Percentiles rank a stretch among this genome's conserved stretches.
phyloP scores from a whole-genome alignment of 1,139 yeast species.

The Yamadazyma taylorii region DNA sequence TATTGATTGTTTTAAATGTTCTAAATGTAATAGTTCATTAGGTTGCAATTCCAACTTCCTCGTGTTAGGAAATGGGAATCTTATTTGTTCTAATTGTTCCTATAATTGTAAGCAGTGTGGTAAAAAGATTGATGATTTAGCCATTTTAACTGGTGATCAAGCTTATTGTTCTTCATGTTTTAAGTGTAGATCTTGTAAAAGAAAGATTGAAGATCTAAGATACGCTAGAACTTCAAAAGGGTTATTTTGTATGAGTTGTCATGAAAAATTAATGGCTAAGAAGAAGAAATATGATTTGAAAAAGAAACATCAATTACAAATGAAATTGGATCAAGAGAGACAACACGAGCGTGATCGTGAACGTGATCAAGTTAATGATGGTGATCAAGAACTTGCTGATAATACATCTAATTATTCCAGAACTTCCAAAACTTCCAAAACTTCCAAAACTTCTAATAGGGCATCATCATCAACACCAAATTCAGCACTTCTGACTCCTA shows the following conservation, averaged over 20 bases:
- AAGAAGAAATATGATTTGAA: constrained; percentile 54
- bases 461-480: constrained; percentile 25
- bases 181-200: constrained; percentile 86
- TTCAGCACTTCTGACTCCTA: constrained; percentile 5
- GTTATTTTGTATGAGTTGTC: constrained; percentile 90
- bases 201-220: constrained; percentile 82
- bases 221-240: constrained; percentile 96
- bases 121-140: constrained; percentile 89
- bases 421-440: constrained; percentile 19
- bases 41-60: constrained; percentile 89
- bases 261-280: constrained; percentile 75
- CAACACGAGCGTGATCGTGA: constrained; percentile 8
- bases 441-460: constrained; percentile 39
- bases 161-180: constrained; percentile 94
- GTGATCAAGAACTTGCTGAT: not conserved
- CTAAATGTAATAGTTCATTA: constrained; percentile 72
- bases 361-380: constrained; percentile 3
- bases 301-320: constrained; percentile 27
- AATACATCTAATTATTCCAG: constrained; percentile 9
- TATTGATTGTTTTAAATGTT: constrained; percentile 86
- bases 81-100: constrained; percentile 89
- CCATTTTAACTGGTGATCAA: constrained; percentile 93
- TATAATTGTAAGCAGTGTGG: constrained; percentile 87
- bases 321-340: constrained; percentile 13
- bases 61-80: constrained; percentile 87